Evolutionary conservation across 1,284 basidiomycete species (phyloP), one percentile per base, ranked within the genome.

Genomic region (Fereydounia khargensis): DNA sequence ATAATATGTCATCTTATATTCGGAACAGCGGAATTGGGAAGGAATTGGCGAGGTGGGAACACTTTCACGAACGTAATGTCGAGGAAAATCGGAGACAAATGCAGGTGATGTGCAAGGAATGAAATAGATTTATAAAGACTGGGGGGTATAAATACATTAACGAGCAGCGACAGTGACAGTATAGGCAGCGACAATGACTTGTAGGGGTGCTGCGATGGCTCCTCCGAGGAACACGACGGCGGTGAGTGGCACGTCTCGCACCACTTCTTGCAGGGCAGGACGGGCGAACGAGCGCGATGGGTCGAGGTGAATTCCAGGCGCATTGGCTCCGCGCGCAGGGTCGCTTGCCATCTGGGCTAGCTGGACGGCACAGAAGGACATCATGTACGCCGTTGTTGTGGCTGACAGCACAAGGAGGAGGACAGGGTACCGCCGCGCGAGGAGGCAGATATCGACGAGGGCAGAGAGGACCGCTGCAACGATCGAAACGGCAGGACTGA

Each of bases 271-370:
- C 14, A 49, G 37, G 1, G 39, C 35, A 19, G n/a, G 30, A 7
- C 22, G 20, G 4, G 14, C 23, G 1, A 1, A 3, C 7, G 16
- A 22, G 5, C 47, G 32, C 6, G 11, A 5, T 6, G 27, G 46
- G 14, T 47, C 8, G 20, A 56, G 42, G 27, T 56, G 53, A n/a
- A 56, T 56, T 10, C 53, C 53, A 4, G 34, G 34, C 5, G 47
- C 33, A 13, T 23, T 20, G 3, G 43, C 41, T n/a, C 38, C 54
- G 2, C 11, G 13, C 13, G 52, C 46, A 1, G 41, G 13, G 21
- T 35, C 33, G 20, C 11, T 21, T 14, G 38, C 19, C 11, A 57
- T 31, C 8, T 23, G n/a, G 16, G 21, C 31, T 8, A 53, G 24
- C 14, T 40, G 40, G 10, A 48, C 10, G 2, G 22, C 39, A 13